Percentiles rank a stretch among this genome's conserved stretches.
Evolutionary conservation across 768 basidiomycete species (phyloP).

Genomic region (Pleurotus eryngii): DNA sequence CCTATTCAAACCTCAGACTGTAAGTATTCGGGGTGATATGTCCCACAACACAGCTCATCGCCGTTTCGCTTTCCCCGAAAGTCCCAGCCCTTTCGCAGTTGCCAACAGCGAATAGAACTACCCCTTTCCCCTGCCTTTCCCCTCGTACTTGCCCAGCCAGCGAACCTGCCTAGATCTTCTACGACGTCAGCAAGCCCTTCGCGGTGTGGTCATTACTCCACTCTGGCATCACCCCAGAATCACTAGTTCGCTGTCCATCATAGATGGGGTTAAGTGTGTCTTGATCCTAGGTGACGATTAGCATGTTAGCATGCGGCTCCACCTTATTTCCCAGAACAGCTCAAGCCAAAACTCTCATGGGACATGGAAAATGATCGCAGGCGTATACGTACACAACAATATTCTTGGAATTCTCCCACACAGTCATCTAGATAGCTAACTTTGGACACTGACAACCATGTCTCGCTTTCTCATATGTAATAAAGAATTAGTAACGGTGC

Average conservation of each 20-base stretch:
- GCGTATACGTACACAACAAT: background rate
- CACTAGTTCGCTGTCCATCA: background rate
- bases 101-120: background rate
- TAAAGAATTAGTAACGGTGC: background rate
- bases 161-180: background rate
- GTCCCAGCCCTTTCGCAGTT: background rate
- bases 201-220: background rate
- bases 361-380: background rate
- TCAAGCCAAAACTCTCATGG: conserved; percentile 7
- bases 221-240: background rate
- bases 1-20: too few species aligned
- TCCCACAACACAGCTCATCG: background rate
- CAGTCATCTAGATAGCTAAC: background rate
- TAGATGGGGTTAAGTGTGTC: background rate
- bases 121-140: background rate
- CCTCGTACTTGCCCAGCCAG: too few species aligned
- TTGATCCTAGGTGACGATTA: background rate
- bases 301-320: background rate
- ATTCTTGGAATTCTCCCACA: conserved; percentile 1
- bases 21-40: background rate
- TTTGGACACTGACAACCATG: background rate
- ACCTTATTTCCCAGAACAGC: conserved; percentile 8
- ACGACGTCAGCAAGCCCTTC: background rate
- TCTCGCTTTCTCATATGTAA: background rate
- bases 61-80: background rate